These are phyloP conservation scores for Bipolaris victoriae DNA, from an alignment of 2,329 filamentous ascomycete genomes.

Conservation along the genomic window DNA sequence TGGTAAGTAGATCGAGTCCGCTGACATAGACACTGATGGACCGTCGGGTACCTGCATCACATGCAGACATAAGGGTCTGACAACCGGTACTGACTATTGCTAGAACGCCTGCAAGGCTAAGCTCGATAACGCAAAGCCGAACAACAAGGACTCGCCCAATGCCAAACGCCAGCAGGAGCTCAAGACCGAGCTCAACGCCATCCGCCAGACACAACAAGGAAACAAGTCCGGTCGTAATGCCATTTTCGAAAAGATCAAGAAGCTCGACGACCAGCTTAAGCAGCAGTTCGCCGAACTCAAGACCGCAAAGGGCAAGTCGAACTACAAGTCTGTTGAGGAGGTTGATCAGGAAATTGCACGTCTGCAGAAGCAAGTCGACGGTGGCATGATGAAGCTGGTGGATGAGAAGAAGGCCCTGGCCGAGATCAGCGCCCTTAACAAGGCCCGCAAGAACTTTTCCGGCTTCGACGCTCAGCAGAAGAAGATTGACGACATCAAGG, in stretches of 20 bases:
- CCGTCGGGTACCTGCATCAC: constrained; percentile 24
- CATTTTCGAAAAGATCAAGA: constrained; percentile 89
- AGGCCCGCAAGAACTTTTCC: constrained; percentile 89
- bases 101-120: constrained; percentile 88
- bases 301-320: constrained; percentile 76
- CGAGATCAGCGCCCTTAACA: constrained; percentile 82
- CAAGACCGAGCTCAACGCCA: constrained; percentile 78
- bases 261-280: constrained; percentile 87
- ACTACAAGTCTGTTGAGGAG: constrained; percentile 87
- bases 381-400: constrained; percentile 90
- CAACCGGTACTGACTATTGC: constrained; percentile 13
- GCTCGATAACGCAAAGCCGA: constrained; percentile 80
- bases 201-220: constrained; percentile 83
- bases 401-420: constrained; percentile 94
- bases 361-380: constrained; percentile 85
- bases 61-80: neutral
- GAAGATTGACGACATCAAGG: constrained; percentile 84
- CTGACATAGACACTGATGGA: constrained; percentile 3
- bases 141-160: constrained; percentile 79
- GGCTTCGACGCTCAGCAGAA: constrained; percentile 85
- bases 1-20: constrained; percentile 56
- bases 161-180: constrained; percentile 87
- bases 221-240: constrained; percentile 81
- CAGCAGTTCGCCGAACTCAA: constrained; percentile 86
- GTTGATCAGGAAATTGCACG: constrained; percentile 81